Conservation (phyloP, 108 stramenopile species). For the Cyclotella sp. region DNA sequence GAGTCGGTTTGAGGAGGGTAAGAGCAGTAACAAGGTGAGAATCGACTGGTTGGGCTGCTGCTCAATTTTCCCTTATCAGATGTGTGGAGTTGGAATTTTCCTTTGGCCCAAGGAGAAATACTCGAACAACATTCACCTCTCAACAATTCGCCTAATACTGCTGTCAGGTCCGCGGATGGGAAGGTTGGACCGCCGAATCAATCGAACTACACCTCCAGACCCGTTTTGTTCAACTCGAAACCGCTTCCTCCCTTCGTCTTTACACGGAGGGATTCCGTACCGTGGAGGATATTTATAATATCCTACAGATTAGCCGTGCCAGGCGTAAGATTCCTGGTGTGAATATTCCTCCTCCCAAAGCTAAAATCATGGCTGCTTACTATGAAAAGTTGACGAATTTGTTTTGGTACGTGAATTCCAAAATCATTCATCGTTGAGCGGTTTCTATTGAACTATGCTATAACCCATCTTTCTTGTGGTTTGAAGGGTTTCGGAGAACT, state of each 20-base stretch:
- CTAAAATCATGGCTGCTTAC: slow-evolving; percentile 96
- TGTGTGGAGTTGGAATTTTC: too few relatives aligned
- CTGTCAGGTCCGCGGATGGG: slow-evolving; percentile 90
- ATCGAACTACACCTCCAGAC: slow-evolving; percentile 97
- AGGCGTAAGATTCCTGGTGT: slow-evolving; percentile 70
- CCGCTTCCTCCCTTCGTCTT: slow-evolving; percentile 88
- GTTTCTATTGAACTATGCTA: too few relatives aligned
- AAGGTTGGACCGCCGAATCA: slow-evolving; percentile 92
- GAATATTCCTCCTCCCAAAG: slow-evolving; percentile 83
- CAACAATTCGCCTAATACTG: too few relatives aligned
- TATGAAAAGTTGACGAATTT: slow-evolving; percentile 96
- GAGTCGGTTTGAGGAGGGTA: slow-evolving; percentile 55
- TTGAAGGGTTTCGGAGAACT: slow-evolving; percentile 90
- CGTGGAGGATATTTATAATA: slow-evolving; percentile 97
- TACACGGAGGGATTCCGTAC: slow-evolving; percentile 99
- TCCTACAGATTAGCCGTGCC: slow-evolving; percentile 88
- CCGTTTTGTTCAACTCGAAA: slow-evolving; percentile 96
- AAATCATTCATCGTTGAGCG: too few relatives aligned
- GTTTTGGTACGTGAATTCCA: slow-evolving; percentile 69
- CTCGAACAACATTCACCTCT: not conserved
- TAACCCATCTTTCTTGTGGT: not conserved
- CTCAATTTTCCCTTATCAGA: too few relatives aligned
- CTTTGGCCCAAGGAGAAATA: too few relatives aligned
- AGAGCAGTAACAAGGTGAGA: slow-evolving; percentile 81
- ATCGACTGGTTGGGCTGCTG: too few relatives aligned